Conservation (phyloP, 805 yeast species). For the Wickerhamomyces bisporus region DNA sequence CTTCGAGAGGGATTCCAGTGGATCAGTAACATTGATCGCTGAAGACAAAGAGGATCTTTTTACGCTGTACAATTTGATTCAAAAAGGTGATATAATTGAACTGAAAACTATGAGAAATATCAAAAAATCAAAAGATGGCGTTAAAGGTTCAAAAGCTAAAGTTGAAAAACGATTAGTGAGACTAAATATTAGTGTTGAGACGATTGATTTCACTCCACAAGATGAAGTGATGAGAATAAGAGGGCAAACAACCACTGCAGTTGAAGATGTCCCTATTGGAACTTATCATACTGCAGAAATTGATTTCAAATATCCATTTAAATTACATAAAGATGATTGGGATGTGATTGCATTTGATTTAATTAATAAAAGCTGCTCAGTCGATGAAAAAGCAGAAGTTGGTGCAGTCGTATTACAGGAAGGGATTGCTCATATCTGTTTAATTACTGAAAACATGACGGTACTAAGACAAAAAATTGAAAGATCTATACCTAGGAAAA, state of each 20-base stretch:
- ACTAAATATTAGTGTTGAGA: constrained; percentile 57
- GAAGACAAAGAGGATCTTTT: constrained; percentile 92
- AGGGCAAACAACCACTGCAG: constrained; percentile 64
- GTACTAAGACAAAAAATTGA: constrained; percentile 75
- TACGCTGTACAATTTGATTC: constrained; percentile 76
- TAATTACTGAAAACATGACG: constrained; percentile 86
- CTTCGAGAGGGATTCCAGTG: constrained; percentile 56
- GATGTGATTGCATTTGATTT: constrained; percentile 64
- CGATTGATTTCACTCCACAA: constrained; percentile 71
- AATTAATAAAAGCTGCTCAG: constrained; percentile 63
- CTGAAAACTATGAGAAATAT: constrained; percentile 67
- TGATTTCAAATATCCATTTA: constrained; percentile 62
- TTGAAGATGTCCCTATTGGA: constrained; percentile 75
- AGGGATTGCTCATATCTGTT: constrained; percentile 90
- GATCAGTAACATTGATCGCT: constrained; percentile 62
- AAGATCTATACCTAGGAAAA: constrained; percentile 78
- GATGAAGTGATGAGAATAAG: constrained; percentile 74
- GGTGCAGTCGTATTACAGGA: constrained; percentile 94
- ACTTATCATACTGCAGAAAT: constrained; percentile 86
- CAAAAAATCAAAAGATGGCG: constrained; percentile 29
- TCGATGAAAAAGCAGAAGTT: constrained; percentile 79
- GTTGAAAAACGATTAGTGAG: constrained; percentile 53
- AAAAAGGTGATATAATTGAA: constrained; percentile 68
- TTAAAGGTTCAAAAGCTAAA: constrained; percentile 26
- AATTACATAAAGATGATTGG: constrained; percentile 72